Base-by-base conservation (phyloP, 176 grass and related monocot genomes). In the Urochloa ruziziensis region DNA sequence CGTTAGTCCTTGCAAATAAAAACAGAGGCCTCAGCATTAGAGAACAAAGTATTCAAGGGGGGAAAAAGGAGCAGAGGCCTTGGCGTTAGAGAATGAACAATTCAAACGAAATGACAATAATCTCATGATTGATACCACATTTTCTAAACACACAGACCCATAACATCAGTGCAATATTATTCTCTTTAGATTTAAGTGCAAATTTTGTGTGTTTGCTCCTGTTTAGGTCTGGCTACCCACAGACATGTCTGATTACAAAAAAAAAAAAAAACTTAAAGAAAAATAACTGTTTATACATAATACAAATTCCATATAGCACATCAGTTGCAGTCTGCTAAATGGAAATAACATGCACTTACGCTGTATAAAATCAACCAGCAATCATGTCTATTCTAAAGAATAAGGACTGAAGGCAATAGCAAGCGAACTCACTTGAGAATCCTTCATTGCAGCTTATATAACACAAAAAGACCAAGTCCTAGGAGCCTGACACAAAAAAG, bases 401-500 rank as follows among this genome's bases (percentile, higher is more conserved):
- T 67, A 68, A 46, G 64, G 35, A 10, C 15, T 53, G 47, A 75
- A 53, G 56, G 62, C 28, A 80, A 29, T 19, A 84, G 71, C 24
- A n/a, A 66, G 59, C 32, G 71, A 54, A 73, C 72, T 73, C 71
- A 90, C 91, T 73, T 93, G 87, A 53, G 81, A 82, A 60, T 86
- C 85, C 84, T 93, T 93, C 91, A 90, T 92, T 81, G 70, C 64
- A 89, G 87, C 60, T 83, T 83, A 84, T 80, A 84, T 82, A 58
- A 57, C 53, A 76, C 70, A 74, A 75, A 83, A 52, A 47, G 29
- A 73, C 49, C 46, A 35, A 79, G 30, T 46, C 28, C 51, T 36
- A 62, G 19, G 27, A 77, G 51, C 85, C 88, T 77, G 80, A 57
- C 21, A 76, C n/a, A n/a, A n/a, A n/a, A n/a, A 27, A 42, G 53